Percentiles rank a stretch among this genome's conserved stretches.
Conservation (phyloP, 257 asterid genomes). For the Thymus quinquecostatus region DNA sequence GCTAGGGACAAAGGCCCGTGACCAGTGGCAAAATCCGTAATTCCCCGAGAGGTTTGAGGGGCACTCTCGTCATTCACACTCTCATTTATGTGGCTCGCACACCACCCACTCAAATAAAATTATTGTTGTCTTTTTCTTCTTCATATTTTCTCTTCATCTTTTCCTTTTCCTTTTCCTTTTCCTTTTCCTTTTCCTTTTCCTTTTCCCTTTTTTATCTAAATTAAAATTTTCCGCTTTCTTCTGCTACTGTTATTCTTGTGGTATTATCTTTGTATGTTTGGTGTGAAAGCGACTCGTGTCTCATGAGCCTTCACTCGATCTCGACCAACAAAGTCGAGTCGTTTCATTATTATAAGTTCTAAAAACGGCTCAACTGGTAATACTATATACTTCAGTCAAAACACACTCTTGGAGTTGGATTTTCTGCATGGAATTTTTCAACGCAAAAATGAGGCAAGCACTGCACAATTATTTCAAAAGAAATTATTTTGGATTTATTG, state of each 20-base stretch:
- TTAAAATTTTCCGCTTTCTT: neutral
- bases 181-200: neutral
- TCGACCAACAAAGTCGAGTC: neutral
- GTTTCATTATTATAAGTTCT: too few species aligned
- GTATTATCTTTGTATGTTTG: slow-evolving; percentile 29
- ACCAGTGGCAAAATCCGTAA: slow-evolving; percentile 46
- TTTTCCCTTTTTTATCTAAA: neutral
- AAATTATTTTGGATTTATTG: slow-evolving; percentile 17
- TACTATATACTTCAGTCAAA: too few species aligned
- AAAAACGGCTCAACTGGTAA: too few species aligned
- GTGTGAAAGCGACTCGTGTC: slow-evolving; percentile 27
- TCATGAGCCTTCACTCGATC: slow-evolving; percentile 16
- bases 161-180: neutral
- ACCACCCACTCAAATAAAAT: slow-evolving; percentile 17
- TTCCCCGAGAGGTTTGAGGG: slow-evolving; percentile 9
- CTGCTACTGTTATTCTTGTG: slow-evolving; percentile 36
- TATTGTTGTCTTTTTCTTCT: slow-evolving; percentile 24
- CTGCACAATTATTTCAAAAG: neutral
- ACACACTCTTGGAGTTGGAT: neutral
- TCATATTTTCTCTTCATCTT: neutral
- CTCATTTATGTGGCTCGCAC: slow-evolving; percentile 30
- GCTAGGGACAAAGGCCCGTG: slow-evolving; percentile 68
- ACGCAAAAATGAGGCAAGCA: neutral
- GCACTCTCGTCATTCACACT: neutral
- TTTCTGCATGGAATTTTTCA: neutral